Evolutionary conservation across 179 eudicot genomes (phyloP), one percentile per base, ranked within the genome.

Genomic region (Gypsophila paniculata): DNA sequence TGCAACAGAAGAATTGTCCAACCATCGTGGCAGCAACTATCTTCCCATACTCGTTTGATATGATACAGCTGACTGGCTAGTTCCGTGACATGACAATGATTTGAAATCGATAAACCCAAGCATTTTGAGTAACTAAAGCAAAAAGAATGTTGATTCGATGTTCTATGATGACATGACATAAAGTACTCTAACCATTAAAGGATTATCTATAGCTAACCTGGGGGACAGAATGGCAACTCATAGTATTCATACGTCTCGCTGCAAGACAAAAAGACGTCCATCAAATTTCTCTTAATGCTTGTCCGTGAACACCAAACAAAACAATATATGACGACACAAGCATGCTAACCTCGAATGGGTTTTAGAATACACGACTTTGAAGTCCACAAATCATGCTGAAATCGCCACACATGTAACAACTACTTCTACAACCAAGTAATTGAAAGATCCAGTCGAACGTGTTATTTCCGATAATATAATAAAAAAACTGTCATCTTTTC

Each of bases 221-320:
- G 87, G 61, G 60, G 77, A 85, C 97, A 91, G 83, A 91, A 91
- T 34, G 92, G 89, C 82, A 89, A 72, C 65, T 85, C 89, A 74
- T 79, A 89, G 80, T 87, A 89, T 76, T 85, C 82, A 42, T 87
- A 91, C 9, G 95, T 85, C 84, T 87, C 95, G 75, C 97, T 91
- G 95, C 95, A 87, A 81, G 60, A 76, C 62, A 26, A 36, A 46
- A 78, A 65, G 8, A 66, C 25, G 34, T n/a, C 55, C 4, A 58
- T 74, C 58, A 74, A 32, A 66, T 63, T 38, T 42, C 26, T 59
- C 18, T 9, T 32, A 60, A 49, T 14, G 11, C 14, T 9, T 53
- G 8, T 22, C 38, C 15, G 70, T 17, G 36, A 13, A 34, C 55
- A 57, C 13, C 34, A 29, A 1, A 65, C 12, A 73, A 15, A 23